A percentile compares a stretch with the other conserved stretches of the same genome.
These are phyloP conservation scores for Cicer cuneatum DNA, from an alignment of 306 rosid genomes.

Conservation along the genomic window DNA sequence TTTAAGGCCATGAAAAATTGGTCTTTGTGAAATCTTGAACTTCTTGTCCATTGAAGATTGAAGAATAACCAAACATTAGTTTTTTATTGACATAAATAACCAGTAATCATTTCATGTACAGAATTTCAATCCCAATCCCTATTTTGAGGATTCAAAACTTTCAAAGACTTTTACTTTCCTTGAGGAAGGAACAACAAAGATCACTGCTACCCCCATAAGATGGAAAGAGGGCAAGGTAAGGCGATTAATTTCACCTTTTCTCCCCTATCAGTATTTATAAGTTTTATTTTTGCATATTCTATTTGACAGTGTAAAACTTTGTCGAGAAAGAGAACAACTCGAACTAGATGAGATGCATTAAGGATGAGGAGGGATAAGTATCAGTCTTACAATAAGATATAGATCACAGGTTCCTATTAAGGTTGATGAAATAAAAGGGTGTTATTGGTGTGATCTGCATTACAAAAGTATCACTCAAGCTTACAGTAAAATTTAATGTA, in stretches of 20 bases:
- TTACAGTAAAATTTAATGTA: background rate
- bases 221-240: conserved; percentile 97
- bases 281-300: background rate
- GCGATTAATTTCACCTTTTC: background rate
- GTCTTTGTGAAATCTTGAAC: background rate
- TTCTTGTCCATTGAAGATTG: conserved; percentile 8
- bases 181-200: conserved; percentile 86
- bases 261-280: background rate
- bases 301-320: background rate
- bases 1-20: background rate
- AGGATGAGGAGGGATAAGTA: background rate
- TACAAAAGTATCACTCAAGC: background rate
- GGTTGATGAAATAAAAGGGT: background rate
- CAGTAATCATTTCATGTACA: conserved; percentile 48
- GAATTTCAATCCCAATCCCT: conserved; percentile 88
- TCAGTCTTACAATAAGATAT: background rate
- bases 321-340: background rate
- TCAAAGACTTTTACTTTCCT: conserved; percentile 81
- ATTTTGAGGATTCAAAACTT: conserved; percentile 81
- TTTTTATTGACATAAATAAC: conserved; percentile 15
- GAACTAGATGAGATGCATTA: background rate
- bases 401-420: background rate
- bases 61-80: background rate
- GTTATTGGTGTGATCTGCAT: background rate
- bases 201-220: conserved; percentile 80